phyloP scores from a whole-genome alignment of 495 filamentous ascomycete genomes.

The Talaromyces ruber region DNA sequence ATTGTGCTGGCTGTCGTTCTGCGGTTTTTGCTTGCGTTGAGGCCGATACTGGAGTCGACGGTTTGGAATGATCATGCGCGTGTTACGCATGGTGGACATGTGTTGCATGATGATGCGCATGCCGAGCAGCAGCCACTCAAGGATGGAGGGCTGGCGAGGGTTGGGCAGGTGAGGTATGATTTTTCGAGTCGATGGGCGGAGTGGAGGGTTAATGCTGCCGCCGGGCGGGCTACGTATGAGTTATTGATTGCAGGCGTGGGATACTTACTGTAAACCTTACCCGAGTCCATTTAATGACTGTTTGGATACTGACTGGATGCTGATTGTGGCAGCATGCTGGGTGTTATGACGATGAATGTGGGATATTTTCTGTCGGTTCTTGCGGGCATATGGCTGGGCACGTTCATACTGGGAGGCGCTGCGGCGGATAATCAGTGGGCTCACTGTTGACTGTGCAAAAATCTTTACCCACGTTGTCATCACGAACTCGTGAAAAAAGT shows the following conservation, averaged over 20 bases:
- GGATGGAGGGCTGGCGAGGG: conserved; percentile 25
- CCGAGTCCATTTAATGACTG: neutral
- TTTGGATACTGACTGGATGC: neutral
- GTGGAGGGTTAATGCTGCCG: conserved; percentile 20
- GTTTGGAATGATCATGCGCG: conserved; percentile 15
- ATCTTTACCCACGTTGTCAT: neutral
- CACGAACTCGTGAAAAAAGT: neutral
- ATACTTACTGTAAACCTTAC: conserved; percentile 19
- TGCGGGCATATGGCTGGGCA: conserved; percentile 19
- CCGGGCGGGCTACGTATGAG: conserved; percentile 16
- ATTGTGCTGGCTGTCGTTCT: conserved; percentile 19
- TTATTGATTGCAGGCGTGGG: conserved; percentile 15
- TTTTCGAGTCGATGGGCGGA: conserved; percentile 15
- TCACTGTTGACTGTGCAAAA: conserved; percentile 11
- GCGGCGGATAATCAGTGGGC: conserved; percentile 18
- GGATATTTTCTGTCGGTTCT: conserved; percentile 23
- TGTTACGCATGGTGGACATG: neutral
- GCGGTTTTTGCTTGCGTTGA: conserved; percentile 17
- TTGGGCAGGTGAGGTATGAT: conserved; percentile 33
- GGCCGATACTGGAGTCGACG: conserved; percentile 14
- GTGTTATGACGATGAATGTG: conserved; percentile 26
- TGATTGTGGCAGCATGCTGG: conserved; percentile 18
- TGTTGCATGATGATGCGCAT: neutral
- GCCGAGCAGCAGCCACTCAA: conserved; percentile 5
- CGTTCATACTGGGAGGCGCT: conserved; percentile 22